A percentile compares a stretch with the other conserved stretches of the same genome.
phyloP scores from a whole-genome alignment of 1,284 basidiomycete species.

The Acaromyces ingoldii region DNA sequence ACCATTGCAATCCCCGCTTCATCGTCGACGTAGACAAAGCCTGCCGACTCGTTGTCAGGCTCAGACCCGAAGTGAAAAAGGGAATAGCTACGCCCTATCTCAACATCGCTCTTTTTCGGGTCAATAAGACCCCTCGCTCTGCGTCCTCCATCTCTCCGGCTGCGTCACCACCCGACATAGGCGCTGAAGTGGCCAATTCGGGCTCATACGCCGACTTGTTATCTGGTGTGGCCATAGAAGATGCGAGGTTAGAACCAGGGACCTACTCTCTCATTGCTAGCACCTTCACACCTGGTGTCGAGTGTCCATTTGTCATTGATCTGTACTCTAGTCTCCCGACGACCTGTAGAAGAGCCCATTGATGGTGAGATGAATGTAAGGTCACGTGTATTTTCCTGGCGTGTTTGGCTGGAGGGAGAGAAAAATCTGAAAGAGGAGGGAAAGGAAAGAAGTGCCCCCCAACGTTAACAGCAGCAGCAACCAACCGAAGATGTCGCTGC shows the following conservation, averaged over 20 bases:
- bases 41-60: background rate
- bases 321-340: too few species aligned
- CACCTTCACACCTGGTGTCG: conserved; percentile 13
- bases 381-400: too few species aligned
- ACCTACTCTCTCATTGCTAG: conserved; percentile 19
- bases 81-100: too few species aligned
- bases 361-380: too few species aligned
- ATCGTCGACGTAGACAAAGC: conserved; percentile 53
- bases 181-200: conserved; percentile 14
- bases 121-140: background rate
- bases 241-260: conserved; percentile 8
- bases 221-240: conserved; percentile 18
- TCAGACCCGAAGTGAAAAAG: conserved; percentile 6
- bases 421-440: too few species aligned
- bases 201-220: conserved; percentile 21
- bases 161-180: background rate
- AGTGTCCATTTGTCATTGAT: conserved; percentile 19
- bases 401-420: too few species aligned
- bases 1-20: conserved; percentile 66
- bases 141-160: conserved; percentile 19
- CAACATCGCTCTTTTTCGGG: too few species aligned
- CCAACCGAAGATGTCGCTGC: too few species aligned
- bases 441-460: too few species aligned
- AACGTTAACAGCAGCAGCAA: too few species aligned
- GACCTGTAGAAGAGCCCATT: too few species aligned